Evolutionary conservation across 1,139 yeast genomes (phyloP), one percentile per base, ranked within the genome.

Genomic region (Fermentozyma sake): DNA sequence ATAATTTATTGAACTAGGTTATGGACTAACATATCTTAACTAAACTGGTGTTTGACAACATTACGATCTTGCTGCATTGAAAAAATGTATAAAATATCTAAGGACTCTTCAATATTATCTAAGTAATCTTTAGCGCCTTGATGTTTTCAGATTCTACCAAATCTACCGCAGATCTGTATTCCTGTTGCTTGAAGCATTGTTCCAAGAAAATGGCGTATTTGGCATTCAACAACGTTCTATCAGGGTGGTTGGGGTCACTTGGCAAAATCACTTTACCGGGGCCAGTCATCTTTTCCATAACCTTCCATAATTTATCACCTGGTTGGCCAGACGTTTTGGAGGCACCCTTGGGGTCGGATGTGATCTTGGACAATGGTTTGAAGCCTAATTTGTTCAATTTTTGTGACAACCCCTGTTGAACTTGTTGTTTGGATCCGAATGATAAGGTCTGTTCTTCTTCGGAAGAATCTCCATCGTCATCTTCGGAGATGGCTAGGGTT

Each of bases 201-300:
- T 89, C 96, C 39, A 86, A 64, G 68, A 86, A 87, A 23, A 91
- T 74, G 50, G 75, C 70, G 61, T 86, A 91, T 58, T 91, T 91
- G 22, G 79, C 84, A 37, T 70, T 60, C 50, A 91, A 68, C 37
- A 91, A 67, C 44, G 66, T 67, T 46, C 87, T 68, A 52, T 85
- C 95, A 1, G 84, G 77, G 34, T 72, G 71, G 22, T 58, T 58
- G 7, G 49, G 58, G 9, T 69, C 61, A 16, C 76, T 61, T 6
- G 97, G 97, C 37, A 64, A 54, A 25, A 91, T 82, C 12, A 79
- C 85, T 41, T 70, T 71, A 29, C 96, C 97, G 10, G 81, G 76
- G 11, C 94, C 91, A 4, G 95, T 83, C 67, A 87, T 70, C 38
- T 72, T 69, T 41, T 73, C 72, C 98, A 91, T 91, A 22, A 82